phyloP scores from a whole-genome alignment of 441 rosid species.

The Populus hybrid region DNA sequence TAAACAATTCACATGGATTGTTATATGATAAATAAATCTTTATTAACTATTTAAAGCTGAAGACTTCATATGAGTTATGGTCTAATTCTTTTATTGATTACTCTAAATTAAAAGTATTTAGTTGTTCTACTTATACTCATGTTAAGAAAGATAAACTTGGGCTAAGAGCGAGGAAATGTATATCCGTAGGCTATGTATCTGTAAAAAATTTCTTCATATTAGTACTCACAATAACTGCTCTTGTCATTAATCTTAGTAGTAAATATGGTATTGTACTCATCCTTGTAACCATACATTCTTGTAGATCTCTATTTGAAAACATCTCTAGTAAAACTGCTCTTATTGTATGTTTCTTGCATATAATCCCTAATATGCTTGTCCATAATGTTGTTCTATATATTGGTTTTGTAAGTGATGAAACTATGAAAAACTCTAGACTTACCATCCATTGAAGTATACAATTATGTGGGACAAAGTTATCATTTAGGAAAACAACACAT shows the following conservation, averaged over 20 bases:
- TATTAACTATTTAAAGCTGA: neutral
- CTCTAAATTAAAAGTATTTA: too few relatives aligned
- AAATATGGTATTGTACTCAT: constrained; percentile 1
- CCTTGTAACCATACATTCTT: constrained; percentile 7
- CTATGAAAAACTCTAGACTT: too few relatives aligned
- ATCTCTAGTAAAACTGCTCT: constrained; percentile 1
- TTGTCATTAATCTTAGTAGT: constrained; percentile 3
- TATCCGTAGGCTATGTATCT: neutral
- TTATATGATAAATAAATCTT: neutral
- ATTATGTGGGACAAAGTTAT: too few relatives aligned
- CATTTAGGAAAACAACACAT: too few relatives aligned
- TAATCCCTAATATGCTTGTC: constrained; percentile 5
- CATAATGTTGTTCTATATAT: neutral
- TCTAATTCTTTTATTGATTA: neutral
- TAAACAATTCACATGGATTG: neutral
- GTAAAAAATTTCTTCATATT: neutral
- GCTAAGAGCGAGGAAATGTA: too few relatives aligned
- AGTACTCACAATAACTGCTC: constrained; percentile 11
- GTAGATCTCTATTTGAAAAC: constrained; percentile 7
- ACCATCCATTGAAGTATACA: too few relatives aligned
- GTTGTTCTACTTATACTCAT: too few relatives aligned
- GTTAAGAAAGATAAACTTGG: neutral
- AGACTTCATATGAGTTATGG: neutral
- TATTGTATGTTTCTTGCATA: neutral
- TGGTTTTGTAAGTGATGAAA: neutral